Evolutionary conservation across 2,329 filamentous ascomycete genomes (phyloP), one percentile per base, ranked within the genome.

Genomic region (Bertia moriformis): DNA sequence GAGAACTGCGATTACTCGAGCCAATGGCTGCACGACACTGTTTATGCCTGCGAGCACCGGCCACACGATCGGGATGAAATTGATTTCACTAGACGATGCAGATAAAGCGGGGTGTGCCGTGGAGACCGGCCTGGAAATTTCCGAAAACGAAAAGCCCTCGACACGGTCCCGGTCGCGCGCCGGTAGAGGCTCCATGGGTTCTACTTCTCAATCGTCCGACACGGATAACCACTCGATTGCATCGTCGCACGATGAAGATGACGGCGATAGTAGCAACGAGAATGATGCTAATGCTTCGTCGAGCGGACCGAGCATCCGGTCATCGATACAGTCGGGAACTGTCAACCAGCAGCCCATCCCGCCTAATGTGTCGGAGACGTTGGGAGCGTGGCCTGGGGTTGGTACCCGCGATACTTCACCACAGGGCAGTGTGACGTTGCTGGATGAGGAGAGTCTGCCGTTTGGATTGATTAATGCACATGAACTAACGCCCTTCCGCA

Each of bases 401-500:
- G 56, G 55, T 35, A 49, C 49, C 17, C 53, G 56, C 35, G 55
- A 57, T 44, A 62, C 66, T n/a, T 66, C 65, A 2, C 69, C 69
- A 22, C 63, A 62, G 42, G 74, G 75, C 40, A 69, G 67, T 15
- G 53, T 80, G 14, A 77, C 73, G 0, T 60, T 82, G 1, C 63
- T 78, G 20, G 73, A 78, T 47, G 57, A 59, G 13, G 50, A 58
- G 19, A 75, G 77, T 10, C 59, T 63, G n/a, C 71, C 74, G 0
- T 66, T 71, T 14, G 79, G 71, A 1, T 56, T 82, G 14, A 60
- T 84, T 43, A 81, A 80, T 46, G 78, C 78, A 0, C 72, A 73
- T 42, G 78, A 81, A 46, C 59, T 83, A 14, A 83, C 78, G 0
- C 76, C 76, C 1, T 83, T 83, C 56, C 68, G 78, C 36, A 83